These are phyloP conservation scores for Punica granatum DNA, from an alignment of 345 rosid genomes.

Conservation along the genomic window DNA sequence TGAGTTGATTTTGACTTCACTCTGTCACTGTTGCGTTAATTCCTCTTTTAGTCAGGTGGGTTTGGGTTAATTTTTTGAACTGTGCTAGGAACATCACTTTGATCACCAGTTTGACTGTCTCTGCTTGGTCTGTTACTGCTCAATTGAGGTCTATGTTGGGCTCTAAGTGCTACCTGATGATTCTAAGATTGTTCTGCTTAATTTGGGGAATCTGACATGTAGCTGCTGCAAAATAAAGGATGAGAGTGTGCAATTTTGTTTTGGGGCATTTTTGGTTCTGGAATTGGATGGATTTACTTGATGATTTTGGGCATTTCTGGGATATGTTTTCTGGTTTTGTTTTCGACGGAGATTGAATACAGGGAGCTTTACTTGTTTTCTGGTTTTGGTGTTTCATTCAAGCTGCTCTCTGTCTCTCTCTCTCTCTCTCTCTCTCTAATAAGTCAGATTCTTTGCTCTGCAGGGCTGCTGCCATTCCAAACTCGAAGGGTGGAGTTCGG, in stretches of 20 bases:
- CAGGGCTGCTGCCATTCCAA: slow-evolving; percentile 90
- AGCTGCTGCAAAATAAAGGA: background rate
- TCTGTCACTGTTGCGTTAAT: background rate
- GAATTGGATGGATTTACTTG: too few relatives aligned
- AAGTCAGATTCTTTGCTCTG: background rate
- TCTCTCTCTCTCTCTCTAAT: background rate
- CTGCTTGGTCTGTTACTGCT: background rate
- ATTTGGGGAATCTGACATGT: background rate
- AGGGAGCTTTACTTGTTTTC: too few relatives aligned
- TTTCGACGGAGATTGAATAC: background rate
- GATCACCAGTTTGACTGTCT: background rate
- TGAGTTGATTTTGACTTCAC: slow-evolving; percentile 7
- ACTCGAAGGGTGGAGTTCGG: slow-evolving; percentile 58
- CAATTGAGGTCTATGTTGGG: background rate
- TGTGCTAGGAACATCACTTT: background rate
- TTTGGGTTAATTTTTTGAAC: background rate
- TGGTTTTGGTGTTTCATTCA: background rate
- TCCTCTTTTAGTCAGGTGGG: background rate
- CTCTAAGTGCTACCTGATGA: background rate
- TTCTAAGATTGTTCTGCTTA: background rate
- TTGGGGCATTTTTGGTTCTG: background rate
- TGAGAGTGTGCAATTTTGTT: background rate
- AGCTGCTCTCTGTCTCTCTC: background rate
- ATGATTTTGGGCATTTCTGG: too few relatives aligned
- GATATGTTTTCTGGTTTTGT: background rate